Conservation (phyloP, 257 asterid species). For the Coffea eugenioides region DNA sequence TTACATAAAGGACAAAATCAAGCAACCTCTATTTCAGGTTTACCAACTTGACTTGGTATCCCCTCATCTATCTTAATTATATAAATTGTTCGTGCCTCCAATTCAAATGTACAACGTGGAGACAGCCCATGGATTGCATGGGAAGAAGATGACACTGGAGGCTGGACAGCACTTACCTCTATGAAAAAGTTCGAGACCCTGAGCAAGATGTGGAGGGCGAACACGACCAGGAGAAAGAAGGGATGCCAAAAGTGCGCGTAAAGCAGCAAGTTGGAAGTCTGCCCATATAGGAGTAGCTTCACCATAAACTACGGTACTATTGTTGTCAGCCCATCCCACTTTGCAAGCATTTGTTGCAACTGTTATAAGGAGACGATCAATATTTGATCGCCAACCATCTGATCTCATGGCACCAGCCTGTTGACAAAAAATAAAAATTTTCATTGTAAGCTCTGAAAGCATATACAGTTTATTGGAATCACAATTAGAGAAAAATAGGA, state of each 20-base stretch:
- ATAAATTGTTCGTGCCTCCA: not conserved
- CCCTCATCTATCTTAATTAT: not conserved
- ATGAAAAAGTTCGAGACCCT: conserved; percentile 60
- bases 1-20: not conserved
- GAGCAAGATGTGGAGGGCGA: conserved; percentile 68
- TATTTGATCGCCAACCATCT: conserved; percentile 63
- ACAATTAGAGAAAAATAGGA: not conserved
- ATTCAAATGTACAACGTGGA: not conserved
- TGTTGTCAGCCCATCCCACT: conserved; percentile 59
- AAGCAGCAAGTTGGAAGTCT: conserved; percentile 70
- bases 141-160: not conserved
- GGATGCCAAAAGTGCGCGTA: conserved; percentile 86
- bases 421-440: conserved; percentile 8
- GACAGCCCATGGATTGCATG: not conserved
- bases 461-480: not conserved
- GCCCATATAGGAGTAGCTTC: conserved; percentile 38
- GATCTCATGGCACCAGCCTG: conserved; percentile 82
- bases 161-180: conserved; percentile 43
- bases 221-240: conserved; percentile 70
- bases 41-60: not conserved
- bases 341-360: conserved; percentile 64
- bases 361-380: conserved; percentile 63
- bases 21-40: not conserved
- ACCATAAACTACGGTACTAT: conserved; percentile 28
- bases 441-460: conserved; percentile 11